phyloP scores from a whole-genome alignment of 306 rosid species.

The Fagus sylvatica region DNA sequence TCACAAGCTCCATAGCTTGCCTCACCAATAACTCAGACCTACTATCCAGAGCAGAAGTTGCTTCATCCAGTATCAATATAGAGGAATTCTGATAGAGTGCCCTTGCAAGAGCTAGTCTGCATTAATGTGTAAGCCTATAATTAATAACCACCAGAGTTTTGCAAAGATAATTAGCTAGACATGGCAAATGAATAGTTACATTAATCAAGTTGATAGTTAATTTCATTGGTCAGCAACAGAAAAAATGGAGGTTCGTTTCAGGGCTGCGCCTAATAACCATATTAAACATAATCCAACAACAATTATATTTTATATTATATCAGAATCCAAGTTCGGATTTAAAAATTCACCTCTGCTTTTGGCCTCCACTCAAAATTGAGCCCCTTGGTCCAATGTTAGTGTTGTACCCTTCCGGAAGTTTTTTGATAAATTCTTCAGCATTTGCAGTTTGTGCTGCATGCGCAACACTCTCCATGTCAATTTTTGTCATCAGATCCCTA shows the following conservation, averaged over 20 bases:
- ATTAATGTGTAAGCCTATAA: constrained; percentile 24
- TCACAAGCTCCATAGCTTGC: constrained; percentile 71
- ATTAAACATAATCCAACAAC: background rate
- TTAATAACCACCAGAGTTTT: constrained; percentile 7
- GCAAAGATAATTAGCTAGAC: background rate
- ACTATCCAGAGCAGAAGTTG: constrained; percentile 88
- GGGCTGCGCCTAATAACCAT: background rate
- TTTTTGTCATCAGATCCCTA: constrained; percentile 60
- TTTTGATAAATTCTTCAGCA: constrained; percentile 76
- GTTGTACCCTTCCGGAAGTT: constrained; percentile 73
- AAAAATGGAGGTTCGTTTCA: constrained; percentile 7
- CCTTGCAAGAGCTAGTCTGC: constrained; percentile 85
- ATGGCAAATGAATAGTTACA: background rate
- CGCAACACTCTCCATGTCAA: constrained; percentile 74
- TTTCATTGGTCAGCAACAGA: constrained; percentile 7
- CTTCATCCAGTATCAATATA: constrained; percentile 80
- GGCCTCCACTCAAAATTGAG: constrained; percentile 87
- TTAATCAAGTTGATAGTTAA: constrained; percentile 12
- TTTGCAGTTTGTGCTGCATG: constrained; percentile 71
- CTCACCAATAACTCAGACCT: constrained; percentile 73
- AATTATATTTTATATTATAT: background rate
- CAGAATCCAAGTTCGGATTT: constrained; percentile 13
- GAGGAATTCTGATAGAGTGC: constrained; percentile 80
- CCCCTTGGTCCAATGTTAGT: constrained; percentile 91
- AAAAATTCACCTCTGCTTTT: constrained; percentile 75